These are phyloP conservation scores for Didymella sp. DNA, from an alignment of 2,329 filamentous ascomycete genomes.

Conservation along the genomic window DNA sequence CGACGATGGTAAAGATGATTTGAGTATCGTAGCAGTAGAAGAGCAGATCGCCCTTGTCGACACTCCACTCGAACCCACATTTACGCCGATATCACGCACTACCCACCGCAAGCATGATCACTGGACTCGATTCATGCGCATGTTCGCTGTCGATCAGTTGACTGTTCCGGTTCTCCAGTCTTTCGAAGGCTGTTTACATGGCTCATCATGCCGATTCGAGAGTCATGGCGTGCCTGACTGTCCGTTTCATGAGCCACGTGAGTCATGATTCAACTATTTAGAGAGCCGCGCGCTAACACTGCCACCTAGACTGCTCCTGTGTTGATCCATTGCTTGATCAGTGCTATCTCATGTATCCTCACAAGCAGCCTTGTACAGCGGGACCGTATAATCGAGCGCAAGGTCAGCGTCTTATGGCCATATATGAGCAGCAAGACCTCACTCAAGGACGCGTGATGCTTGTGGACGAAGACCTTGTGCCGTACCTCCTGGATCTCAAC, in stretches of 20 bases:
- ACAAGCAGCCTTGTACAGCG: constrained; percentile 7
- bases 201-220: constrained; percentile 25
- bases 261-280: background rate
- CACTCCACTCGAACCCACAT: background rate
- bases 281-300: background rate
- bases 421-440: constrained; percentile 24
- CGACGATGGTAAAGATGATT: background rate
- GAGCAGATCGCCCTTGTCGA: background rate
- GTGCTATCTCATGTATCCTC: constrained; percentile 31
- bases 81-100: background rate
- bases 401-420: constrained; percentile 26
- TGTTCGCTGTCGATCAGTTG: constrained; percentile 28
- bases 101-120: constrained; percentile 28
- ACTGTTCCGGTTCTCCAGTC: constrained; percentile 14
- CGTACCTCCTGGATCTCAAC: constrained; percentile 19
- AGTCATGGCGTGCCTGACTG: constrained; percentile 26
- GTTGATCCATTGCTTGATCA: constrained; percentile 29
- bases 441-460: constrained; percentile 35
- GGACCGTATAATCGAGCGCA: constrained; percentile 35
- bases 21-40: background rate
- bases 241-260: constrained; percentile 33
- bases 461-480: constrained; percentile 29
- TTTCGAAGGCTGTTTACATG: constrained; percentile 13
- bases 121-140: constrained; percentile 26
- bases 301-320: constrained; percentile 21